Percentiles rank a stretch among this genome's conserved stretches.
Conservation (phyloP, 208 protist species). For the Trypanosoma congolense region DNA sequence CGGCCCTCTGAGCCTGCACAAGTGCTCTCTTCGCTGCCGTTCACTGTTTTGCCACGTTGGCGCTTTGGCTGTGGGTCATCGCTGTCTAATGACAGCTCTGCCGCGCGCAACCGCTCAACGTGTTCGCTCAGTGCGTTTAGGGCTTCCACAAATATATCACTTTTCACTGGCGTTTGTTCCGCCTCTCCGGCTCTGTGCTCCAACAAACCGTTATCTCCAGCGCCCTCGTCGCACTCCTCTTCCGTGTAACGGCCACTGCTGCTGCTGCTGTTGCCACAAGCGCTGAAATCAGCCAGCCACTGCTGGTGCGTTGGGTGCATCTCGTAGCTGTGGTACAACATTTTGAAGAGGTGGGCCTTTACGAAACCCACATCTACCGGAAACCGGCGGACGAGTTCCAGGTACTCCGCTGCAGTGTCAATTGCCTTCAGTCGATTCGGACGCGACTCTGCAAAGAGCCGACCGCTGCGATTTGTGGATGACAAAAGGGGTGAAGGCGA, state of each 20-base stretch:
- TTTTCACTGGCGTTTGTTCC: background rate
- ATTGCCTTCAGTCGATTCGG: slow-evolving; percentile 42
- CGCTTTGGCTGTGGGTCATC: slow-evolving; percentile 38
- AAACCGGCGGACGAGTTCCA: slow-evolving; percentile 43
- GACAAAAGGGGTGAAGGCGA: slow-evolving; percentile 1
- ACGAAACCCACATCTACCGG: slow-evolving; percentile 65
- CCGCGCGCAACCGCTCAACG: slow-evolving; percentile 24
- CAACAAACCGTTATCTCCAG: background rate
- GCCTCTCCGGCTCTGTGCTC: background rate
- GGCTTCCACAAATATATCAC: slow-evolving; percentile 1
- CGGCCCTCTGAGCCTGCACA: background rate
- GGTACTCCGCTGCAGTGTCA: slow-evolving; percentile 47
- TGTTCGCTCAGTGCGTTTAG: slow-evolving; percentile 34
- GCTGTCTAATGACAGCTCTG: slow-evolving; percentile 26
- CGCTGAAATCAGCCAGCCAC: slow-evolving; percentile 31
- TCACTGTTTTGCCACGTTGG: slow-evolving; percentile 11
- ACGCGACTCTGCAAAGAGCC: slow-evolving; percentile 10
- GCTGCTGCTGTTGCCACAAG: slow-evolving; percentile 3
- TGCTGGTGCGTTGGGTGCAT: slow-evolving; percentile 46
- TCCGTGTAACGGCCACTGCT: background rate
- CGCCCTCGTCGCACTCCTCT: slow-evolving; percentile 1
- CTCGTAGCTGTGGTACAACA: slow-evolving; percentile 81
- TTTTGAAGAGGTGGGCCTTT: slow-evolving; percentile 88
- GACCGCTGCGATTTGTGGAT: slow-evolving; percentile 32
- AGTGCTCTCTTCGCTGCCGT: background rate